Conservation (phyloP, 2,329 filamentous ascomycete genomes). For the Amphichorda felina region DNA sequence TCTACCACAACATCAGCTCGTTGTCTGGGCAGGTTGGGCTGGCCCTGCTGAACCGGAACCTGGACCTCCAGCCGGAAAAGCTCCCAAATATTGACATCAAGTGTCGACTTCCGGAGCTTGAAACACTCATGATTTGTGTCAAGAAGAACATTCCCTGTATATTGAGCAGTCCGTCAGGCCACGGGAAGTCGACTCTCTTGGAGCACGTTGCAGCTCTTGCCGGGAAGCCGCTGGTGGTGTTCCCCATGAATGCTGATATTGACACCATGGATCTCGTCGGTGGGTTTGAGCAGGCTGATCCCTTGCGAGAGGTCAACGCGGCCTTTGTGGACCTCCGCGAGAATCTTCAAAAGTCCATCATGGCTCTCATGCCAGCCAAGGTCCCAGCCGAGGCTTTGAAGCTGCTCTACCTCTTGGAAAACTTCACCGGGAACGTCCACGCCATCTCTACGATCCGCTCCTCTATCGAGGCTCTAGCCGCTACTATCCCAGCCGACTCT, state of each 20-base stretch:
- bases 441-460: conserved; percentile 23
- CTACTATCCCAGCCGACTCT: conserved; percentile 28
- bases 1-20: conserved; percentile 59
- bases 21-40: conserved; percentile 68
- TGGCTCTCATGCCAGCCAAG: conserved; percentile 32
- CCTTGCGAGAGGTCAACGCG: conserved; percentile 58
- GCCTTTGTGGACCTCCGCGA: conserved; percentile 33
- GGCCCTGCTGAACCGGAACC: conserved; percentile 54
- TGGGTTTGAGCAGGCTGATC: conserved; percentile 90
- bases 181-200: conserved; percentile 75
- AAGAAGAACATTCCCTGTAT: conserved; percentile 83
- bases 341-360: conserved; percentile 38
- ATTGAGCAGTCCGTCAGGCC: conserved; percentile 72
- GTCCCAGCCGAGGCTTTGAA: conserved; percentile 34
- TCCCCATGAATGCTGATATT: conserved; percentile 87
- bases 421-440: conserved; percentile 22
- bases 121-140: conserved; percentile 79
- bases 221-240: conserved; percentile 66
- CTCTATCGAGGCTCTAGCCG: conserved; percentile 25
- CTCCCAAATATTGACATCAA: conserved; percentile 39
- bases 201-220: conserved; percentile 68
- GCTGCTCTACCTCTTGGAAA: conserved; percentile 38
- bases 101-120: conserved; percentile 57
- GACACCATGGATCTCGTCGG: conserved; percentile 96
- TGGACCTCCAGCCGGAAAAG: conserved; percentile 34